Conservation (phyloP, 2,329 filamentous ascomycete genomes). For the Colletotrichum sp. region DNA sequence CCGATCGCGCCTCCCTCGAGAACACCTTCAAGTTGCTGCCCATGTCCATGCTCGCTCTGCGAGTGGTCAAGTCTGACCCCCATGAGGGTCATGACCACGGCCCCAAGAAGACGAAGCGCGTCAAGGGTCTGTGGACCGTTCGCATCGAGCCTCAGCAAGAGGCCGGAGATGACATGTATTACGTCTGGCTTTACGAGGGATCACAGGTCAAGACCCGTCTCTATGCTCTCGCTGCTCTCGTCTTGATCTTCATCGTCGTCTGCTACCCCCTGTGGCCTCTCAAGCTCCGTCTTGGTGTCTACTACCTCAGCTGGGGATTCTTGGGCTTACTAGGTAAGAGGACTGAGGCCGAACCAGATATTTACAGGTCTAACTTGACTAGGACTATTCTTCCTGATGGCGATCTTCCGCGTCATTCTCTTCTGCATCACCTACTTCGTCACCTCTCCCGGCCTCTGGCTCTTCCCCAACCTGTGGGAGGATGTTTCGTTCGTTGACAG, state of each 20-base stretch:
- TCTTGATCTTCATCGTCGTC: slow-evolving; percentile 85
- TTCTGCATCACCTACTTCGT: slow-evolving; percentile 92
- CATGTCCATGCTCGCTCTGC: slow-evolving; percentile 89
- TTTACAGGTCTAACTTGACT: slow-evolving; percentile 44
- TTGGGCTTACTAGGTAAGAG: slow-evolving; percentile 76
- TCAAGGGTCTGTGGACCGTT: slow-evolving; percentile 97
- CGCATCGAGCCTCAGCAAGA: slow-evolving; percentile 97
- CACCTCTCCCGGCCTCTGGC: slow-evolving; percentile 87
- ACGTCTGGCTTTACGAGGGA: slow-evolving; percentile 95
- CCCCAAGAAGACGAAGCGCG: slow-evolving; percentile 79
- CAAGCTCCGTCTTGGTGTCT: slow-evolving; percentile 88
- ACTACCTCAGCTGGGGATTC: slow-evolving; percentile 96
- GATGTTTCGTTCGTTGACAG: slow-evolving; percentile 98
- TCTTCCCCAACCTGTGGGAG: slow-evolving; percentile 97
- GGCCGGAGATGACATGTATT: slow-evolving; percentile 84
- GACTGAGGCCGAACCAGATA: not conserved
- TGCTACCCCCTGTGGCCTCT: slow-evolving; percentile 97
- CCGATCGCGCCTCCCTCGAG: slow-evolving; percentile 85
- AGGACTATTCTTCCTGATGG: slow-evolving; percentile 95
- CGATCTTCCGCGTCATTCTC: slow-evolving; percentile 92
- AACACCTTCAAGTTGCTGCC: slow-evolving; percentile 95
- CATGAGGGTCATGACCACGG: slow-evolving; percentile 75
- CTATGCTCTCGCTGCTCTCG: slow-evolving; percentile 82
- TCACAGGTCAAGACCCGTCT: slow-evolving; percentile 93
- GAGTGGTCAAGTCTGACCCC: slow-evolving; percentile 82